A percentile compares a stretch with the other conserved stretches of the same genome.
These are phyloP conservation scores for Apiotrichum porosum DNA, from an alignment of 1,284 basidiomycete genomes.

Conservation along the genomic window DNA sequence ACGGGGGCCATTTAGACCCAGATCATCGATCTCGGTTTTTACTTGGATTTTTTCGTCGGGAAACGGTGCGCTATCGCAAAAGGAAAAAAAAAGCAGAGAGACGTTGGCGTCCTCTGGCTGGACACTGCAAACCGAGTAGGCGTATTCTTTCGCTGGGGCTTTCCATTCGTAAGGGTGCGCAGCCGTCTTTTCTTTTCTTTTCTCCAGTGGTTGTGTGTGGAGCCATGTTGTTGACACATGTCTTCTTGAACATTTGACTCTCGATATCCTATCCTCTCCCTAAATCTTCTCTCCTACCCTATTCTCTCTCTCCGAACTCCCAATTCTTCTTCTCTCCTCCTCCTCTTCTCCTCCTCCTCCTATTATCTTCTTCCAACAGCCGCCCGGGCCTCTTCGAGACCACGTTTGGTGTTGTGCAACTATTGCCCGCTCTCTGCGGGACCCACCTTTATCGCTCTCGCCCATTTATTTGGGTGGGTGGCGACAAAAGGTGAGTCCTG, in stretches of 20 bases:
- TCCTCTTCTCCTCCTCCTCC: constrained; percentile 1
- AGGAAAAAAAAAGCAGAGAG: no score
- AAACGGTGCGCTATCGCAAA: no score
- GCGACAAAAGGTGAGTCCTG: no score
- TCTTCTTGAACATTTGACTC: constrained; percentile 4
- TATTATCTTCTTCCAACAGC: constrained; percentile 15
- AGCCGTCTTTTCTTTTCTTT: background rate
- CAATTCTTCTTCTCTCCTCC: constrained; percentile 6
- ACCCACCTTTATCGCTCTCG: constrained; percentile 1
- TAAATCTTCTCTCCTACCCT: constrained; percentile 3
- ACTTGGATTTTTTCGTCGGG: no score
- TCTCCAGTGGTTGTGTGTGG: constrained; percentile 5
- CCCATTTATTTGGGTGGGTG: no score
- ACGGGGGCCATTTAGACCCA: background rate
- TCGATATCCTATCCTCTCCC: constrained; percentile 2
- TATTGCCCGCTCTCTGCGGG: constrained; percentile 11
- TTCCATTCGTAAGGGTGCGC: constrained; percentile 22
- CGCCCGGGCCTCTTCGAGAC: constrained; percentile 19
- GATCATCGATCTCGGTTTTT: constrained; percentile 7
- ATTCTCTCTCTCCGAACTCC: constrained; percentile 5
- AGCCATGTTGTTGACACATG: constrained; percentile 22
- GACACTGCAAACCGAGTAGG: background rate
- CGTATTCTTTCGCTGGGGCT: constrained; percentile 6
- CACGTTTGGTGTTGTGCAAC: constrained; percentile 18
- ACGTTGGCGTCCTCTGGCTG: no score